phyloP scores from a whole-genome alignment of 1,284 basidiomycete species.

The Megacollybia platyphylla region DNA sequence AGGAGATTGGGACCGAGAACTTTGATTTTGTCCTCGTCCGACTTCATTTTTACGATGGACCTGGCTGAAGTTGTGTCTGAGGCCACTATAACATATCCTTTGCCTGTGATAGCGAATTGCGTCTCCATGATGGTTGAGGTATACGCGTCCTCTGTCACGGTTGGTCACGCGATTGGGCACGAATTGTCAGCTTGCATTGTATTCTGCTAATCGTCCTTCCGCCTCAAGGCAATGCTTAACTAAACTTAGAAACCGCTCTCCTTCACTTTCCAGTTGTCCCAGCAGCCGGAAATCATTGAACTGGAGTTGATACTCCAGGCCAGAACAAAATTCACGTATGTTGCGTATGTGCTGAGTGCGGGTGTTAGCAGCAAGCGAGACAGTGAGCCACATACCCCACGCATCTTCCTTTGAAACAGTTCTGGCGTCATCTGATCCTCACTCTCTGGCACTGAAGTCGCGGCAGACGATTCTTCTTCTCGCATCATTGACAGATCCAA shows the following conservation, averaged over 20 bases:
- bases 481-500: background rate
- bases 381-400: background rate
- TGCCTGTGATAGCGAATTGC: slow-evolving; percentile 71
- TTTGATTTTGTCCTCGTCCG: slow-evolving; percentile 96
- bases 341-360: slow-evolving; percentile 14
- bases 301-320: slow-evolving; percentile 20
- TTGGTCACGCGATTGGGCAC: no score
- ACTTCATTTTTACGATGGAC: slow-evolving; percentile 96
- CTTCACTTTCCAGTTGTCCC: slow-evolving; percentile 15
- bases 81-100: slow-evolving; percentile 85
- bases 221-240: slow-evolving; percentile 12
- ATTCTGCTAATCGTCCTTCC: slow-evolving; percentile 2
- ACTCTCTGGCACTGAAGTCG: background rate
- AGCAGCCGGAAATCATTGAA: slow-evolving; percentile 18
- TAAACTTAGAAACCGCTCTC: slow-evolving; percentile 14
- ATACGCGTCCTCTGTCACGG: background rate
- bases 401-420: background rate
- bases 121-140: slow-evolving; percentile 44
- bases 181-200: background rate
- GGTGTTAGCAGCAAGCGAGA: background rate
- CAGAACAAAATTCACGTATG: slow-evolving; percentile 19
- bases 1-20: slow-evolving; percentile 82
- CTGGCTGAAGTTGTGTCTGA: slow-evolving; percentile 84
- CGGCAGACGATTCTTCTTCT: background rate
- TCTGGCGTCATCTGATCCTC: background rate